phyloP scores from a whole-genome alignment of 2,329 filamentous ascomycete species.

The Talaromyces funiculosus region DNA sequence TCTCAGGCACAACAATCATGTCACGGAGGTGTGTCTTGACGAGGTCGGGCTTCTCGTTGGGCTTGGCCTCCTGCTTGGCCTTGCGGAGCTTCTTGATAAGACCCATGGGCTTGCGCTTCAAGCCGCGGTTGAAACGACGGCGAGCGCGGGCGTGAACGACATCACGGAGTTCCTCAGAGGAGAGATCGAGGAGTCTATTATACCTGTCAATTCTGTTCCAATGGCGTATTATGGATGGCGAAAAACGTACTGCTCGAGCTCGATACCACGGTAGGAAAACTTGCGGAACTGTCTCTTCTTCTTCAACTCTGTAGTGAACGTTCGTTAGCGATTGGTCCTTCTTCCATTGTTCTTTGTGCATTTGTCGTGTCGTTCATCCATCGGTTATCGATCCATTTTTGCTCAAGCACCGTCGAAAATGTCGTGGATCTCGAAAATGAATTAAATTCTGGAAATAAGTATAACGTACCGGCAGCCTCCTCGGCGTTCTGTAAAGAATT shows the following conservation, averaged over 20 bases:
- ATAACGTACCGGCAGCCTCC: constrained; percentile 73
- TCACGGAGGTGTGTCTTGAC: constrained; percentile 99
- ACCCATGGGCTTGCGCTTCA: constrained; percentile 99
- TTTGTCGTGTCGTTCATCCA: background rate
- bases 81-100: constrained; percentile 99
- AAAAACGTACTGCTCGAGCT: constrained; percentile 95
- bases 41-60: constrained; percentile 99
- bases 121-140: constrained; percentile 97
- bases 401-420: background rate
- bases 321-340: constrained; percentile 26
- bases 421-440: background rate
- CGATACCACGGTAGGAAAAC: constrained; percentile 99
- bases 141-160: constrained; percentile 98
- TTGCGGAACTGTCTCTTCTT: constrained; percentile 99
- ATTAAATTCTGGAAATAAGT: background rate
- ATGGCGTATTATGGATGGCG: background rate
- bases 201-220: constrained; percentile 11
- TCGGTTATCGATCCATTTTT: background rate
- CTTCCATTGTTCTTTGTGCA: constrained; percentile 6
- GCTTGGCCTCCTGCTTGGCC: constrained; percentile 97
- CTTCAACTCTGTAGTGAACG: constrained; percentile 72
- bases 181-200: constrained; percentile 93
- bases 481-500: constrained; percentile 69
- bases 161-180: constrained; percentile 97
- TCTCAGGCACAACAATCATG: constrained; percentile 99